phyloP scores from a whole-genome alignment of 2,329 filamentous ascomycete species.

The Rasamsonia emersonii region DNA sequence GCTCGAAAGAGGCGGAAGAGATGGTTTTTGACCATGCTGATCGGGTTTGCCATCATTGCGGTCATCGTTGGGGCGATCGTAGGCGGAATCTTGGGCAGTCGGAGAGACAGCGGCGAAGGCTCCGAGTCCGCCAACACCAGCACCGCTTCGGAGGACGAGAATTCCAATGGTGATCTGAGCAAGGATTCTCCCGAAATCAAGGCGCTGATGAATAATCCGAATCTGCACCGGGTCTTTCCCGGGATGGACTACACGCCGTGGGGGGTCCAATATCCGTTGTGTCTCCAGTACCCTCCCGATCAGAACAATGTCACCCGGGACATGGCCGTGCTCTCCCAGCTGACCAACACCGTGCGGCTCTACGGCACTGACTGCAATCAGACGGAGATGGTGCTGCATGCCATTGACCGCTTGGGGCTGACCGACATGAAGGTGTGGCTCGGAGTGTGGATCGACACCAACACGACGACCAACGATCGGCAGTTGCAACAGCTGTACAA shows the following conservation, averaged over 20 bases:
- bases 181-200: slow-evolving; percentile 73
- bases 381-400: slow-evolving; percentile 83
- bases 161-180: slow-evolving; percentile 60
- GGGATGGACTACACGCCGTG: slow-evolving; percentile 93
- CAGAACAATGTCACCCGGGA: slow-evolving; percentile 95
- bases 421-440: slow-evolving; percentile 80
- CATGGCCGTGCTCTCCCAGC: slow-evolving; percentile 77
- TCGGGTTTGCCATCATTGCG: slow-evolving; percentile 46
- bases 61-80: slow-evolving; percentile 63
- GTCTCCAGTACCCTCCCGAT: slow-evolving; percentile 64
- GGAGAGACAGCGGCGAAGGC: slow-evolving; percentile 31
- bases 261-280: slow-evolving; percentile 83
- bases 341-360: slow-evolving; percentile 78
- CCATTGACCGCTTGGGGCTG: slow-evolving; percentile 65
- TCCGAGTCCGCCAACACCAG: slow-evolving; percentile 34
- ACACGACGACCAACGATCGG: slow-evolving; percentile 71
- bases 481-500: slow-evolving; percentile 79
- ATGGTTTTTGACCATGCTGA: slow-evolving; percentile 53
- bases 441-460: slow-evolving; percentile 84
- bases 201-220: slow-evolving; percentile 65
- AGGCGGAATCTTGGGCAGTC: slow-evolving; percentile 59
- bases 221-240: slow-evolving; percentile 87
- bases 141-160: slow-evolving; percentile 52
- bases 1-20: slow-evolving; percentile 57
- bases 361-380: slow-evolving; percentile 98